These are phyloP conservation scores for Pyropia haitanensis DNA, from an alignment of 23 red algal genomes.

Conservation along the genomic window DNA sequence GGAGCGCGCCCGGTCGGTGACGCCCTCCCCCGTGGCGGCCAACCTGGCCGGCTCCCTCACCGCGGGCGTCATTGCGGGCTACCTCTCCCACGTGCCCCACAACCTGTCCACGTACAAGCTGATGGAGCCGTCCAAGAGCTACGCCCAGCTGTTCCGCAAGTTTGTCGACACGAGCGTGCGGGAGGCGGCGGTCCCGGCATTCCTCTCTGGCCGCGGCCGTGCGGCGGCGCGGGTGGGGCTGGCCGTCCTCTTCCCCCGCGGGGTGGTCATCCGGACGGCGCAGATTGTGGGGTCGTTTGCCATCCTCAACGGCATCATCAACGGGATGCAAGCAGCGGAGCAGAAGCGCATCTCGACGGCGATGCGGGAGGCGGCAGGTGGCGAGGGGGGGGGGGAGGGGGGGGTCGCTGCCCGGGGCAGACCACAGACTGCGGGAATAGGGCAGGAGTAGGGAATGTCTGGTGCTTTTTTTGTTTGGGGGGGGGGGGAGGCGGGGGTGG, in stretches of 20 bases:
- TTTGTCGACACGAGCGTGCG: constrained; percentile 55
- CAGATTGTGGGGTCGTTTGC: constrained; percentile 68
- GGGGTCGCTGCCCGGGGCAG: too few relatives aligned
- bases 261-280: constrained; percentile 39
- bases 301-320: constrained; percentile 60
- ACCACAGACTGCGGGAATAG: too few relatives aligned
- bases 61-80: constrained; percentile 52
- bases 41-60: constrained; percentile 35
- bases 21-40: constrained; percentile 16
- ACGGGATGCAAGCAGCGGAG: constrained; percentile 4
- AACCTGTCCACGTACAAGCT: constrained; percentile 60
- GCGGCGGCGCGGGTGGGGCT: not conserved
- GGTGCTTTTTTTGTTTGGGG: too few relatives aligned
- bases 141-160: constrained; percentile 31
- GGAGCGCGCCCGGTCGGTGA: constrained; percentile 25
- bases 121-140: constrained; percentile 36
- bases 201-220: not conserved
- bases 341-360: too few relatives aligned
- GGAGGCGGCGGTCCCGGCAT: constrained; percentile 4
- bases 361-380: not conserved
- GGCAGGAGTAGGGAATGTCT: too few relatives aligned
- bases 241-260: constrained; percentile 52
- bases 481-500: too few relatives aligned
- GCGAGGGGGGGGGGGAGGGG: too few relatives aligned
- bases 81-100: constrained; percentile 63